Conservation (phyloP, 306 rosid genomes). For the Rosa rugosa region DNA sequence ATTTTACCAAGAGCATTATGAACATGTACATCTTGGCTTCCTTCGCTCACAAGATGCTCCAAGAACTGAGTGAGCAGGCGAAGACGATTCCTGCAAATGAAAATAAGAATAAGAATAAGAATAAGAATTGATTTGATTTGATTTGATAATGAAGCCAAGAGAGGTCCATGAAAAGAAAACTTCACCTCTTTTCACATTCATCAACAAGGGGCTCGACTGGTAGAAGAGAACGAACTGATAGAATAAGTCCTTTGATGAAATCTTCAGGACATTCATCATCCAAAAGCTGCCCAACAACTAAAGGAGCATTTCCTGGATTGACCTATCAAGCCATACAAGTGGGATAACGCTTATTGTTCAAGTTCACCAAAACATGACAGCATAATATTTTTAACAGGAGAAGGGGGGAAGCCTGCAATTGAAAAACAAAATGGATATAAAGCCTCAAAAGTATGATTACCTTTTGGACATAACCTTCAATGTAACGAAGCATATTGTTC, state of each 20-base stretch:
- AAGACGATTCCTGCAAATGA: slow-evolving; percentile 78
- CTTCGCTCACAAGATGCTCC: slow-evolving; percentile 99
- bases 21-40: slow-evolving; percentile 99
- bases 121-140: neutral
- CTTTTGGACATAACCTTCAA: slow-evolving; percentile 99
- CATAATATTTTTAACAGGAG: neutral
- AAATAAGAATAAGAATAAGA: slow-evolving; percentile 20
- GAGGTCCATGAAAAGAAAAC: slow-evolving; percentile 7
- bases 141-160: slow-evolving; percentile 21
- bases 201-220: slow-evolving; percentile 97
- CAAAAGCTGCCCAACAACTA: slow-evolving; percentile 96
- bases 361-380: slow-evolving; percentile 4
- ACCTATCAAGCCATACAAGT: slow-evolving; percentile 53
- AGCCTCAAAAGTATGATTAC: slow-evolving; percentile 37
- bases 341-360: neutral
- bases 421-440: neutral
- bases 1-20: slow-evolving; percentile 98
- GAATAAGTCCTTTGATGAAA: slow-evolving; percentile 93
- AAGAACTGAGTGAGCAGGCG: slow-evolving; percentile 89
- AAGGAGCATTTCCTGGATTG: slow-evolving; percentile 95
- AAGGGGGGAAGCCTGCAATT: neutral
- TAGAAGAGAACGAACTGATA: slow-evolving; percentile 94
- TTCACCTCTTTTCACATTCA: slow-evolving; percentile 93
- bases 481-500: slow-evolving; percentile 97
- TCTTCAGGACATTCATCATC: slow-evolving; percentile 99